Base-by-base conservation (phyloP, 1,139 yeast genomes). In the Pichia cactophila region DNA sequence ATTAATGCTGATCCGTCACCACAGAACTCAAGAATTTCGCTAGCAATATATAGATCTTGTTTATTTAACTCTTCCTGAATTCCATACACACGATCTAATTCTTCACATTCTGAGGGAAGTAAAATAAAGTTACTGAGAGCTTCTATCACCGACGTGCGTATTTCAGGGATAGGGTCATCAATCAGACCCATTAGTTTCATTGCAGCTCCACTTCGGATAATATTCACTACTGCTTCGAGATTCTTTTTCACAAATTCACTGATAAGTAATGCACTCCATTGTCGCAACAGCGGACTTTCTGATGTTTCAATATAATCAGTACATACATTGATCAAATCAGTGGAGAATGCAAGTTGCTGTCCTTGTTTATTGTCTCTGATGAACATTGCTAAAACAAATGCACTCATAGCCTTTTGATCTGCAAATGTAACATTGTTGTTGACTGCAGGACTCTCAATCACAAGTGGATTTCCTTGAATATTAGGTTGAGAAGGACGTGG, bases 341-440 rank as follows among this genome's bases (percentile, higher is more conserved):
- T 72, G 5, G 88, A 83, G 58, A 85, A 83, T 56, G 95, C 84
- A 38, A 85, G 72, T 54, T 86, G 75, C 63, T 89, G 96, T 0
- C 96, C 97, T 54, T 80, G 78, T 48, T 78, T 78, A 65, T 83
- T 87, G 48, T 86, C 94, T 52, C 85, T 78, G 44, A 88, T 85
- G 66, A 92, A 92, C 51, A 90, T 73, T 0, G 96, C 78, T 45
- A 90, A 71, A 35, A 92, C 87, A 63, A 92, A 87, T 0, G 96
- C 95, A 68, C 97, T 86, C 90, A 92, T 87, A 1, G 97, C 97
- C 63, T 87, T 83, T 64, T 90, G 96, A 57, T 89, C 95, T 58
- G 85, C 89, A 49, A 56, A 61, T 7, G 59, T 56, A 26, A 56
- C 52, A 38, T 51, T 52, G 43, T 53, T 56, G 40, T 59, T 62